Conservation (phyloP, 2,329 filamentous ascomycete genomes). For the Penicillium sp. region DNA sequence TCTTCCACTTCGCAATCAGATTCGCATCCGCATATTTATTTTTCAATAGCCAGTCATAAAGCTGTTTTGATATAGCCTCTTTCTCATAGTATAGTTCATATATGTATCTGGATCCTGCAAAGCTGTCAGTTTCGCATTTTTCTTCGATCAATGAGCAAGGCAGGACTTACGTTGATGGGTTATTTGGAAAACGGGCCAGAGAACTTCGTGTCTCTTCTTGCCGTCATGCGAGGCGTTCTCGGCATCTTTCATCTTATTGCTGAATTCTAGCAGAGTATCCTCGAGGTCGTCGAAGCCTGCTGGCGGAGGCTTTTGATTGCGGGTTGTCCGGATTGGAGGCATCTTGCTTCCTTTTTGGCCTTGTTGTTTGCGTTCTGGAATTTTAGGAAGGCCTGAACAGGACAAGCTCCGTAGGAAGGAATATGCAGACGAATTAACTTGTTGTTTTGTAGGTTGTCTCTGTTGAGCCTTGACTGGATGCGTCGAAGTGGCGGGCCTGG, state of each 20-base stretch:
- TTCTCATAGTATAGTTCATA: constrained; percentile 98
- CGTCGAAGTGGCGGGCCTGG: not conserved
- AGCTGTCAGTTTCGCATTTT: not conserved
- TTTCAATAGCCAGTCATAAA: constrained; percentile 97
- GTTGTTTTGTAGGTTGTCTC: not conserved
- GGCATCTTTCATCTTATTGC: constrained; percentile 70
- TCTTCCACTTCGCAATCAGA: constrained; percentile 99
- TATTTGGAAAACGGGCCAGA: constrained; percentile 98
- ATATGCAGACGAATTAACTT: not conserved
- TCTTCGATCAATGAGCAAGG: not conserved
- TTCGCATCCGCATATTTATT: constrained; percentile 93
- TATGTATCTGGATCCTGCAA: constrained; percentile 70
- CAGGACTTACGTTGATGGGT: constrained; percentile 73
- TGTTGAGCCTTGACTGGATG: not conserved
- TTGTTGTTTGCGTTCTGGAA: not conserved
- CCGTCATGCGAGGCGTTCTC: constrained; percentile 78
- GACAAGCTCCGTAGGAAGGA: not conserved
- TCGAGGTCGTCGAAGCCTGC: constrained; percentile 66
- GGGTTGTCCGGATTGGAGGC: constrained; percentile 59
- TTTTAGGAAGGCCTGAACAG: not conserved
- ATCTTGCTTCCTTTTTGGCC: constrained; percentile 35
- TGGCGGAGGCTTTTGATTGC: constrained; percentile 61
- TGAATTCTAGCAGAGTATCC: constrained; percentile 64
- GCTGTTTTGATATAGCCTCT: constrained; percentile 83
- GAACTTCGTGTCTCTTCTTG: constrained; percentile 83